Evolutionary conservation across 2,329 filamentous ascomycete genomes (phyloP).

Genomic region (Paecilomyces formosus): DNA sequence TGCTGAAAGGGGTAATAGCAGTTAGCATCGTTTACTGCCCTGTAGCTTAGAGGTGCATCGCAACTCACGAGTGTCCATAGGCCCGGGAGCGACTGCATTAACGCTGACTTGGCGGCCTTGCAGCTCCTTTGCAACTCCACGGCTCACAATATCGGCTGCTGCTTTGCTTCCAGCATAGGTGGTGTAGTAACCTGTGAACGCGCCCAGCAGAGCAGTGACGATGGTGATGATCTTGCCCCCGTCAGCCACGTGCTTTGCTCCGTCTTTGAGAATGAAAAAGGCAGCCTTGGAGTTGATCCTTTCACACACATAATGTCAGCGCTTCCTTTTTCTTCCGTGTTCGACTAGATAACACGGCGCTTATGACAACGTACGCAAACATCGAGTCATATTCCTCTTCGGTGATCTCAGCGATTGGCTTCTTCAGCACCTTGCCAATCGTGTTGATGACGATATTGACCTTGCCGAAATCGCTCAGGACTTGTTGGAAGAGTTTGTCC

Average conservation of each 20-base stretch:
- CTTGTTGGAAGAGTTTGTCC: conserved; percentile 33
- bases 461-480: conserved; percentile 35
- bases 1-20: conserved; percentile 15
- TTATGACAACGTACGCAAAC: conserved; percentile 33
- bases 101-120: conserved; percentile 44
- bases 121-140: conserved; percentile 47
- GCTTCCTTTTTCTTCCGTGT: not conserved
- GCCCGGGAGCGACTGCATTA: conserved; percentile 47
- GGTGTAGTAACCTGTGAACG: conserved; percentile 41
- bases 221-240: conserved; percentile 44
- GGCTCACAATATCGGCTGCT: conserved; percentile 53
- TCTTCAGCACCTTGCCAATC: conserved; percentile 44
- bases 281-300: conserved; percentile 42
- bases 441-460: conserved; percentile 47
- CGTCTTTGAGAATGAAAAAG: conserved; percentile 41
- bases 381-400: conserved; percentile 43
- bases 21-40: conserved; percentile 2
- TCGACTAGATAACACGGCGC: not conserved
- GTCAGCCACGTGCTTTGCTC: conserved; percentile 34
- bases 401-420: conserved; percentile 36
- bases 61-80: conserved; percentile 44
- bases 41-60: not conserved
- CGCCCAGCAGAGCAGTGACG: conserved; percentile 38
- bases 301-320: not conserved
- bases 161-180: conserved; percentile 48